Conservation (phyloP, 805 yeast genomes). For the Maudiozyma bulderi region DNA sequence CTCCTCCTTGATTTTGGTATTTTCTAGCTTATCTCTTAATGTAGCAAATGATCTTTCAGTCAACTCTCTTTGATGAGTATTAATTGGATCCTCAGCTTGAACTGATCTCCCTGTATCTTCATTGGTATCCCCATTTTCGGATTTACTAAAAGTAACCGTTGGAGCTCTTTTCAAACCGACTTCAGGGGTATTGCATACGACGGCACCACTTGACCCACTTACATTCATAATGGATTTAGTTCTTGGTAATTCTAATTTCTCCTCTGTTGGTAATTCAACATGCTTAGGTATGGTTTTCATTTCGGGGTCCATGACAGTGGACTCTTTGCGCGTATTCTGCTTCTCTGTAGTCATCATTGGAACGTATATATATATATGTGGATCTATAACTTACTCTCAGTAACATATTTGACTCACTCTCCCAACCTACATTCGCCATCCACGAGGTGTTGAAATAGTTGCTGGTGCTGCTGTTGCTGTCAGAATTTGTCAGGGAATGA, state of each 20-base stretch:
- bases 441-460: no score
- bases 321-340: no score
- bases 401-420: no score
- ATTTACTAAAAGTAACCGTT: slow-evolving; percentile 24
- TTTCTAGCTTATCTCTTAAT: background rate
- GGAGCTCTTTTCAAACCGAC: slow-evolving; percentile 26
- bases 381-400: no score
- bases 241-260: background rate
- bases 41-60: background rate
- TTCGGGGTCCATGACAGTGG: no score
- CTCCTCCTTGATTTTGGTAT: background rate
- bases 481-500: no score
- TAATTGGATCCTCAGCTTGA: background rate
- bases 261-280: background rate
- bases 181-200: slow-evolving; percentile 27
- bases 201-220: slow-evolving; percentile 28
- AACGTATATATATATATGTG: no score
- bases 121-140: background rate
- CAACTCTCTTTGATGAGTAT: background rate
- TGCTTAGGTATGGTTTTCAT: background rate
- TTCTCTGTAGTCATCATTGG: no score
- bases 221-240: slow-evolving; percentile 27
- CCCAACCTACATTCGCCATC: no score
- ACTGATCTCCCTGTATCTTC: background rate
- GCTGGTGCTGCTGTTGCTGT: no score